These are phyloP conservation scores for Globisporangium okanoganense DNA, from an alignment of 352 stramenopile species.

Conservation along the genomic window DNA sequence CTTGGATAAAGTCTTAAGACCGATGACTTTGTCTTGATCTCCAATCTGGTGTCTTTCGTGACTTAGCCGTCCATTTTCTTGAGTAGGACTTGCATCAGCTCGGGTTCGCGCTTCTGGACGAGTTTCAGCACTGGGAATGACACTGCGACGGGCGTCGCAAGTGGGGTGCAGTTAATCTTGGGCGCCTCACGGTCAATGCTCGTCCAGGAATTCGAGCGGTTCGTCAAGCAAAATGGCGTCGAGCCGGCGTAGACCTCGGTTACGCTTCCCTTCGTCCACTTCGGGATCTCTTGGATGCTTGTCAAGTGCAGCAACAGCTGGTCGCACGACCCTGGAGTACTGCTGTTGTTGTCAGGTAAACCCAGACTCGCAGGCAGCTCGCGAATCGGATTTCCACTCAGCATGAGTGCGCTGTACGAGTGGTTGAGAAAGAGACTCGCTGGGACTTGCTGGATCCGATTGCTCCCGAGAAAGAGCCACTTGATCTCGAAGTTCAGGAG, in stretches of 20 bases:
- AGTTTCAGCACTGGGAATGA: neutral
- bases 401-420: neutral
- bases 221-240: neutral
- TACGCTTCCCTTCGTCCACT: neutral
- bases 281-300: neutral
- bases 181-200: neutral
- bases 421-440: neutral
- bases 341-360: neutral
- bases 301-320: neutral
- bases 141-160: neutral
- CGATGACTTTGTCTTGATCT: neutral
- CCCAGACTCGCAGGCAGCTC: neutral
- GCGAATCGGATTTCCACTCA: neutral
- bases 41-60: neutral
- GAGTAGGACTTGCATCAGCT: neutral
- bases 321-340: neutral
- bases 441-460: neutral
- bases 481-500: neutral
- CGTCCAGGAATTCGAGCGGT: neutral
- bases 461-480: neutral
- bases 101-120: neutral
- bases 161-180: neutral
- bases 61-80: neutral
- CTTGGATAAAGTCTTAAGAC: no score
- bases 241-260: neutral